Evolutionary conservation across 2,329 filamentous ascomycete species (phyloP).

Genomic region (Aureobasidium subglaciale): DNA sequence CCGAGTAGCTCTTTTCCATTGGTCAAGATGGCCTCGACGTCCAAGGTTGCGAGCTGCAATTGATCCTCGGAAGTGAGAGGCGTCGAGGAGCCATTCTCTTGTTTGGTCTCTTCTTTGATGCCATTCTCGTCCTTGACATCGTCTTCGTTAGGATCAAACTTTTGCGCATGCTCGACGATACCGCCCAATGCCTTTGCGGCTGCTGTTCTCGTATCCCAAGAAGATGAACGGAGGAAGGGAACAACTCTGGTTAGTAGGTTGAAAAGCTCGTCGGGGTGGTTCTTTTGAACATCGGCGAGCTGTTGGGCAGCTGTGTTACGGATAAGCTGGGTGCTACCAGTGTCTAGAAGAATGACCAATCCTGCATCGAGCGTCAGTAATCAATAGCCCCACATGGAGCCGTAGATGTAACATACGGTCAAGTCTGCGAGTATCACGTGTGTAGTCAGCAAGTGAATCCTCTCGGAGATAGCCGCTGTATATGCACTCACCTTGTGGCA

Average conservation of each 20-base stretch:
- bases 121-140: conserved; percentile 49
- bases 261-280: conserved; percentile 94
- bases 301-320: conserved; percentile 96
- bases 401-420: conserved; percentile 31
- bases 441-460: conserved; percentile 11
- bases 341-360: conserved; percentile 57
- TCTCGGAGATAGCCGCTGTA: conserved; percentile 11
- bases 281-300: conserved; percentile 94
- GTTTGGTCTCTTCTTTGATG: conserved; percentile 42
- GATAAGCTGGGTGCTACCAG: conserved; percentile 90
- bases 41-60: conserved; percentile 65
- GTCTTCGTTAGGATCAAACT: conserved; percentile 79
- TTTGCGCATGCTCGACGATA: conserved; percentile 81
- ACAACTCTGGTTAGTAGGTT: conserved; percentile 89
- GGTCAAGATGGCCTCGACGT: conserved; percentile 72
- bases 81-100: conserved; percentile 40
- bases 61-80: conserved; percentile 48
- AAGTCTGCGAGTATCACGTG: conserved; percentile 26
- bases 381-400: not conserved
- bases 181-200: conserved; percentile 90
- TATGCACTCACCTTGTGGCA: conserved; percentile 18
- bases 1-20: conserved; percentile 79
- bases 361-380: conserved; percentile 6
- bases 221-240: conserved; percentile 90
- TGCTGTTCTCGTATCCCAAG: conserved; percentile 93